Conservation (phyloP, 1,139 yeast species). For the Saccharomycopsis phalli region DNA sequence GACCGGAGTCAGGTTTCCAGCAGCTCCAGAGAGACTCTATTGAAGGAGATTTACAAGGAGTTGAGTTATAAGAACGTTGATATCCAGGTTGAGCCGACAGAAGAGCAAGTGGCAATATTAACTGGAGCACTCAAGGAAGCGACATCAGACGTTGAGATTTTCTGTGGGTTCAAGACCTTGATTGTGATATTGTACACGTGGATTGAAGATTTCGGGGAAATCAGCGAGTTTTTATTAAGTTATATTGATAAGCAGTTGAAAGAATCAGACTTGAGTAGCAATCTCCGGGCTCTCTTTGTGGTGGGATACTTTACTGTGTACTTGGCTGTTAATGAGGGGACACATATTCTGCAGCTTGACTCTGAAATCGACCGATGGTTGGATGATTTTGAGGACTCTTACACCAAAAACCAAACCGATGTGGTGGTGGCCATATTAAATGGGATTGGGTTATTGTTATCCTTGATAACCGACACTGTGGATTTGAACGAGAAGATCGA, state of each 20-base stretch:
- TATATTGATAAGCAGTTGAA: conserved; percentile 2
- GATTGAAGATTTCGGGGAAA: conserved; percentile 6
- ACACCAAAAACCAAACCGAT: conserved; percentile 1
- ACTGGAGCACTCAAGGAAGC: conserved; percentile 7
- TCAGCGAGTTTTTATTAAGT: not conserved
- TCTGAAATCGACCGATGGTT: conserved; percentile 10
- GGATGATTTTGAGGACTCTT: conserved; percentile 1
- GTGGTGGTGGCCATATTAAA: conserved; percentile 22
- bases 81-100: not conserved
- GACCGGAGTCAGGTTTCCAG: conserved; percentile 13
- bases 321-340: conserved; percentile 13
- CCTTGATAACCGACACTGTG: conserved; percentile 34
- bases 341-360: conserved; percentile 7
- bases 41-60: conserved; percentile 8
- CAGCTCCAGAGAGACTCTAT: conserved; percentile 6
- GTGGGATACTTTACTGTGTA: conserved; percentile 17
- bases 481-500: conserved; percentile 37
- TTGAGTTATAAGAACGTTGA: not conserved
- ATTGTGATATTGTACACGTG: conserved; percentile 3
- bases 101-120: conserved; percentile 3
- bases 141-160: conserved; percentile 9
- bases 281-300: not conserved
- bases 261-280: conserved; percentile 3
- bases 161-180: conserved; percentile 13
- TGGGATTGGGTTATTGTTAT: conserved; percentile 39